Conservation (phyloP, 495 filamentous ascomycete species). For the Penicillium odoratum region DNA sequence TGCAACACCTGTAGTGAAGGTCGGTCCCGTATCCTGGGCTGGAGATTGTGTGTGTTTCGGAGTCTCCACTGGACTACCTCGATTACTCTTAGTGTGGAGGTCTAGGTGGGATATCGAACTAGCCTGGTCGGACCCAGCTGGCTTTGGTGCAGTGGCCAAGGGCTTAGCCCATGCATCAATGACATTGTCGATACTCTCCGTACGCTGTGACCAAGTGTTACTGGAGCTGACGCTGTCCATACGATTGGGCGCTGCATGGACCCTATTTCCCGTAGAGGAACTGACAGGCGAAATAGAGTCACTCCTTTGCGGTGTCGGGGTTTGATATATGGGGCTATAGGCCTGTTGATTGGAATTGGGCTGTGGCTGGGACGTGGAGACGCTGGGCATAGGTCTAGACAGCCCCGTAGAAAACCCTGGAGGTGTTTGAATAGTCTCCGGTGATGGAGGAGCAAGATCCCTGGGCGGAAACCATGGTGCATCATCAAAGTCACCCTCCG, state of each 20-base stretch:
- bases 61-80: slow-evolving; percentile 15
- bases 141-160: slow-evolving; percentile 21
- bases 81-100: slow-evolving; percentile 6
- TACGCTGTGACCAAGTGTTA: slow-evolving; percentile 23
- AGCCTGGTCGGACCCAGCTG: slow-evolving; percentile 6
- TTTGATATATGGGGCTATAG: neutral
- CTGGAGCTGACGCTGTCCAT: slow-evolving; percentile 32
- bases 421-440: slow-evolving; percentile 12
- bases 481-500: slow-evolving; percentile 36
- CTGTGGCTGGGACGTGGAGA: neutral
- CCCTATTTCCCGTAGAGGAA: slow-evolving; percentile 19
- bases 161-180: slow-evolving; percentile 45
- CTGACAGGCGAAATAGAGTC: slow-evolving; percentile 28
- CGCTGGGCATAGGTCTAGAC: neutral
- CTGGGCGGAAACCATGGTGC: slow-evolving; percentile 28
- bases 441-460: slow-evolving; percentile 11
- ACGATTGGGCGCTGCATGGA: slow-evolving; percentile 20
- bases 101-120: slow-evolving; percentile 12
- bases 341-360: neutral
- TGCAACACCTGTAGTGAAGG: slow-evolving; percentile 1
- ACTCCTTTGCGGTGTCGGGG: slow-evolving; percentile 2
- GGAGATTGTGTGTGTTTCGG: slow-evolving; percentile 10
- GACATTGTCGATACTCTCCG: slow-evolving; percentile 45
- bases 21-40: neutral
- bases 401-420: slow-evolving; percentile 15